Conservation (phyloP, 1,284 basidiomycete genomes). For the Malassezia psittaci region DNA sequence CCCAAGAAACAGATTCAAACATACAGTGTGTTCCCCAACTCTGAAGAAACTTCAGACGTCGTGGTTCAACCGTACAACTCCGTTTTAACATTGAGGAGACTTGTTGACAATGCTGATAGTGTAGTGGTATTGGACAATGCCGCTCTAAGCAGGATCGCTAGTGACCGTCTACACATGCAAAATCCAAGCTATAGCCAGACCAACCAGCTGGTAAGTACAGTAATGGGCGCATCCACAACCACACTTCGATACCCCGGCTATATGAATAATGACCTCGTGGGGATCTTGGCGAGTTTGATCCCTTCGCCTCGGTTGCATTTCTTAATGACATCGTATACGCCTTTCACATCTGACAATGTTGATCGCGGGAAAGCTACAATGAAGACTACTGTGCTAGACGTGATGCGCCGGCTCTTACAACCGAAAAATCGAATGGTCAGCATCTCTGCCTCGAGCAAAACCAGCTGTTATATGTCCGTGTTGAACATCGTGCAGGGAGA, state of each 20-base stretch:
- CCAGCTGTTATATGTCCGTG: constrained; percentile 72
- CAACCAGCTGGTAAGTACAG: constrained; percentile 45
- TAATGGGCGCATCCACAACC: constrained; percentile 73
- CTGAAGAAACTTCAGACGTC: constrained; percentile 45
- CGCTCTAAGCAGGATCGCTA: constrained; percentile 78
- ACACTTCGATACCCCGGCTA: constrained; percentile 95
- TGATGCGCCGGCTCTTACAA: constrained; percentile 92
- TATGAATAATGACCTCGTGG: constrained; percentile 94
- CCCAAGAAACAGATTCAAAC: constrained; percentile 99
- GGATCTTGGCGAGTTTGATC: constrained; percentile 91
- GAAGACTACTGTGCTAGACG: constrained; percentile 63
- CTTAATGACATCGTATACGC: constrained; percentile 98
- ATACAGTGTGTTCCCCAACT: constrained; percentile 94
- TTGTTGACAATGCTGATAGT: constrained; percentile 91
- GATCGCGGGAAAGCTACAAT: constrained; percentile 45
- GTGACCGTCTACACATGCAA: constrained; percentile 78
- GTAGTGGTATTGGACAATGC: constrained; percentile 97
- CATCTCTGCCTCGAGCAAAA: constrained; percentile 53
- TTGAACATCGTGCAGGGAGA: constrained; percentile 98
- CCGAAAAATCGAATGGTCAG: constrained; percentile 98
- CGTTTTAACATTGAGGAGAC: constrained; percentile 80
- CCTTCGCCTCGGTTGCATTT: constrained; percentile 99
- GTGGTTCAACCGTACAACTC: constrained; percentile 92
- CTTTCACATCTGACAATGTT: constrained; percentile 74
- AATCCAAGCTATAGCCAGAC: constrained; percentile 72